A percentile compares a stretch with the other conserved stretches of the same genome.
These are phyloP conservation scores for Diplotaxis tenuifolia DNA, from an alignment of 345 rosid species.

Conservation along the genomic window DNA sequence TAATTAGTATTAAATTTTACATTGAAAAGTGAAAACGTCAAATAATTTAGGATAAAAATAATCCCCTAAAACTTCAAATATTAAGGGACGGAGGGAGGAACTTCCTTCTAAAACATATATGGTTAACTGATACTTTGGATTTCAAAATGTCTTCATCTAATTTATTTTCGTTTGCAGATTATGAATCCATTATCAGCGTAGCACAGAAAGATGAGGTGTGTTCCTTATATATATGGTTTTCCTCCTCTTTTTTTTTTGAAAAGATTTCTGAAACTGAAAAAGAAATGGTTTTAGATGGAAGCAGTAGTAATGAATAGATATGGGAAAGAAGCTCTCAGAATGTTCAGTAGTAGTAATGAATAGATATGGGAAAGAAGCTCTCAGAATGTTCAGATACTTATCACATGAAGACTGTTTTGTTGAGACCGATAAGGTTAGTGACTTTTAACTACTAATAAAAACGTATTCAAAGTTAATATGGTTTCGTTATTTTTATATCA, in stretches of 20 bases:
- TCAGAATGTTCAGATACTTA: conserved; percentile 72
- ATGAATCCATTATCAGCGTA: conserved; percentile 55
- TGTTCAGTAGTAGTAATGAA: conserved; percentile 74
- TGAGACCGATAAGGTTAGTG: conserved; percentile 74
- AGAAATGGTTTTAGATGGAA: conserved; percentile 50
- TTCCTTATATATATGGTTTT: background rate
- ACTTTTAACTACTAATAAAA: background rate
- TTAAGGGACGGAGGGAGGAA: too few species aligned
- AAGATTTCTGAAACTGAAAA: conserved; percentile 11
- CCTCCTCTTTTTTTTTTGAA: background rate
- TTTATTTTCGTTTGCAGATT: conserved; percentile 46
- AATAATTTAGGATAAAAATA: too few species aligned
- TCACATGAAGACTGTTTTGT: conserved; percentile 47
- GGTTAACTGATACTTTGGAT: background rate
- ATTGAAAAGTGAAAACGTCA: too few species aligned
- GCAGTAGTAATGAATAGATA: conserved; percentile 69
- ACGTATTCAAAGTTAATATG: background rate
- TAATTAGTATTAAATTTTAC: too few species aligned
- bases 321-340: conserved; percentile 67
- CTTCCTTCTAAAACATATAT: background rate
- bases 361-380: conserved; percentile 69
- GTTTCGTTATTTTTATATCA: background rate
- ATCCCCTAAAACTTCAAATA: too few species aligned
- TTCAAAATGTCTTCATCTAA: background rate
- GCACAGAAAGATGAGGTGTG: conserved; percentile 83